These are phyloP conservation scores for Paraglomus brasilianum DNA, from an alignment of 192 early-diverging fungal species.

Conservation along the genomic window DNA sequence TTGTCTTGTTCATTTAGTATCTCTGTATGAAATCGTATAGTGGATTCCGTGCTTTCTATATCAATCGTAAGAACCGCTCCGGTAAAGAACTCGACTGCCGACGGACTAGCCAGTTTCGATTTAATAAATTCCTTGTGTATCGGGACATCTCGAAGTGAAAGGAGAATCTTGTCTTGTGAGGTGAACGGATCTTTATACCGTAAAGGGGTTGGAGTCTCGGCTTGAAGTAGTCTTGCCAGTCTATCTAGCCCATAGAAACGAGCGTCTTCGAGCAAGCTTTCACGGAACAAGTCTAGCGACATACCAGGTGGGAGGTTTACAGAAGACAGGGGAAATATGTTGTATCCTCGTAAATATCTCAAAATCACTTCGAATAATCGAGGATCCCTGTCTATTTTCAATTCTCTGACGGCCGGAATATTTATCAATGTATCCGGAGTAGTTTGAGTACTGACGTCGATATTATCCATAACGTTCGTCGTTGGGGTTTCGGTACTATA, in stretches of 20 bases:
- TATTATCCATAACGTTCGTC: background rate
- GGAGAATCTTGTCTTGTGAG: slow-evolving; percentile 27
- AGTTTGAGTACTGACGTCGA: background rate
- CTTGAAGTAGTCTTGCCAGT: slow-evolving; percentile 23
- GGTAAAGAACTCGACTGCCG: slow-evolving; percentile 27
- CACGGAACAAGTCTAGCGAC: slow-evolving; percentile 28
- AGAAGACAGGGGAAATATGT: slow-evolving; percentile 29
- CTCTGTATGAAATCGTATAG: slow-evolving; percentile 28
- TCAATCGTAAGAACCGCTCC: slow-evolving; percentile 27
- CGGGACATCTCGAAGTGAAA: slow-evolving; percentile 23
- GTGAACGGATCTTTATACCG: slow-evolving; percentile 29
- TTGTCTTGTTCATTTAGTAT: slow-evolving; percentile 28
- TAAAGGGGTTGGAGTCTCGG: slow-evolving; percentile 24
- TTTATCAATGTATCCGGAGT: background rate
- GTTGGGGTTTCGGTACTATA: background rate
- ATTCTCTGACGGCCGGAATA: background rate
- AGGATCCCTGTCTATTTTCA: slow-evolving; percentile 26
- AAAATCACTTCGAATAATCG: slow-evolving; percentile 26
- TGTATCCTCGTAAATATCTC: slow-evolving; percentile 30
- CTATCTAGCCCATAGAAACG: slow-evolving; percentile 17
- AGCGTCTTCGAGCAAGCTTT: slow-evolving; percentile 29
- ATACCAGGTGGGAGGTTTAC: slow-evolving; percentile 26
- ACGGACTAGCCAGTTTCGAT: slow-evolving; percentile 21
- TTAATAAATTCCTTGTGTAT: slow-evolving; percentile 29
- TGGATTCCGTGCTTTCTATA: slow-evolving; percentile 8